Conservation (phyloP, 805 yeast species). For the Cyberlindnera amylophila region DNA sequence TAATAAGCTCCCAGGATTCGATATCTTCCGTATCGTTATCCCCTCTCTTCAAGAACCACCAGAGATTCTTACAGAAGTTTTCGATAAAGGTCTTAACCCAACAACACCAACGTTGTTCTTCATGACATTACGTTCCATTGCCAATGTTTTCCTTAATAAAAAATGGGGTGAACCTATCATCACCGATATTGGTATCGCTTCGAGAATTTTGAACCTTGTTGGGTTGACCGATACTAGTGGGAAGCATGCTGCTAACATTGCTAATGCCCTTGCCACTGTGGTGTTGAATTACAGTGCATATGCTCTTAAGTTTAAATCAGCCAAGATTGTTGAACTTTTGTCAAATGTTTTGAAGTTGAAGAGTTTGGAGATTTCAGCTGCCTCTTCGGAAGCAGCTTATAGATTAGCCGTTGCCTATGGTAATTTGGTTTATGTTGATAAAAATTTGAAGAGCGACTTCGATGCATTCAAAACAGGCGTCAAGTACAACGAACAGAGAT, state of each 20-base stretch:
- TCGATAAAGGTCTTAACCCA: constrained; percentile 38
- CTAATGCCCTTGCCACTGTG: constrained; percentile 46
- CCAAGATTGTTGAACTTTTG: constrained; percentile 29
- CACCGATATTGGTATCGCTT: constrained; percentile 38
- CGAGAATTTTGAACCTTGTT: constrained; percentile 30
- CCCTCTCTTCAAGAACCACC: constrained; percentile 38
- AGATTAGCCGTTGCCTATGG: constrained; percentile 62
- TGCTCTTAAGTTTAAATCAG: constrained; percentile 29
- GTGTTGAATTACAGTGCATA: constrained; percentile 45
- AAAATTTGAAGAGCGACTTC: constrained; percentile 21
- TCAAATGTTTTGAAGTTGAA: constrained; percentile 28
- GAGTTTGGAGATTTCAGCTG: constrained; percentile 28
- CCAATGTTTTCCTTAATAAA: constrained; percentile 46
- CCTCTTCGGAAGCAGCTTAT: constrained; percentile 64
- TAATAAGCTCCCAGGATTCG: constrained; percentile 54
- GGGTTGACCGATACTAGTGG: constrained; percentile 14
- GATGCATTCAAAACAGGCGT: constrained; percentile 11
- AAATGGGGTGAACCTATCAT: constrained; percentile 46
- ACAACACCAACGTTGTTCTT: constrained; percentile 33
- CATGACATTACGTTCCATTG: constrained; percentile 54
- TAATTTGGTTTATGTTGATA: constrained; percentile 41
- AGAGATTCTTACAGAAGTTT: constrained; percentile 35
- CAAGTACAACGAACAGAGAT: constrained; percentile 16
- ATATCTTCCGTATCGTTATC: constrained; percentile 51
- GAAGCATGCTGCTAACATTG: constrained; percentile 27